Evolutionary conservation across 192 early-diverging fungal genomes (phyloP).

Genomic region (Linderina pennispora): DNA sequence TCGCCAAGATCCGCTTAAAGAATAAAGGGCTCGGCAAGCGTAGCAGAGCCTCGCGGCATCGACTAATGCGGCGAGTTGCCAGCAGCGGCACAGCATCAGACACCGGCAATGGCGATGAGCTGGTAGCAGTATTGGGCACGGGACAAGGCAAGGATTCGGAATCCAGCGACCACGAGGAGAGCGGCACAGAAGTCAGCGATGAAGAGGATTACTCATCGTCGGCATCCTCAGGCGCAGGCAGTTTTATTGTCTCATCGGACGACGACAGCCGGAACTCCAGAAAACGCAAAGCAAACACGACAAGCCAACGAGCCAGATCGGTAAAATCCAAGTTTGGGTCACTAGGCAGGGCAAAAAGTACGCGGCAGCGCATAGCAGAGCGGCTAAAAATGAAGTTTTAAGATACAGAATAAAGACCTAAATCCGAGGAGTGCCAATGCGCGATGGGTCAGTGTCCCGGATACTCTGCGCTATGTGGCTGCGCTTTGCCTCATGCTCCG

Average conservation of each 20-base stretch:
- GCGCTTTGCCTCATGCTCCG: too few species aligned
- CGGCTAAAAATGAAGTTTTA: conserved; percentile 42
- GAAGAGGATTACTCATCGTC: conserved; percentile 5
- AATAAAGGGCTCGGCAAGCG: conserved; percentile 3
- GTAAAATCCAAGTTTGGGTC: neutral
- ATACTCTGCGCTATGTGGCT: too few species aligned
- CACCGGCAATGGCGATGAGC: neutral
- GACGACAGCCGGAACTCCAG: conserved; percentile 11
- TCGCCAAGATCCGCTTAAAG: conserved; percentile 22
- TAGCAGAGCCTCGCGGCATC: neutral
- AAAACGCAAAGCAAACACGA: conserved; percentile 7
- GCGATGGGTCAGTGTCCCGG: too few species aligned
- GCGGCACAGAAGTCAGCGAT: neutral
- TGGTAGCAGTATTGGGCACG: conserved; percentile 16
- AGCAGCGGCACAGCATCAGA: conserved; percentile 3
- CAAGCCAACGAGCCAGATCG: neutral
- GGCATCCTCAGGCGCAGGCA: conserved; percentile 10
- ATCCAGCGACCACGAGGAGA: conserved; percentile 1
- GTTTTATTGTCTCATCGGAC: conserved; percentile 24
- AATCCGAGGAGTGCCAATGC: conserved; percentile 23
- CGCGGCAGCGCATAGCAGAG: conserved; percentile 33
- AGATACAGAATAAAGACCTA: conserved; percentile 3
- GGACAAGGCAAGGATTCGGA: conserved; percentile 3
- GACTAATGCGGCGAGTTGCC: conserved; percentile 27
- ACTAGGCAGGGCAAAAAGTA: conserved; percentile 10